Conservation (phyloP, 495 filamentous ascomycete species). For the Hyaloscypha hepaticicola region DNA sequence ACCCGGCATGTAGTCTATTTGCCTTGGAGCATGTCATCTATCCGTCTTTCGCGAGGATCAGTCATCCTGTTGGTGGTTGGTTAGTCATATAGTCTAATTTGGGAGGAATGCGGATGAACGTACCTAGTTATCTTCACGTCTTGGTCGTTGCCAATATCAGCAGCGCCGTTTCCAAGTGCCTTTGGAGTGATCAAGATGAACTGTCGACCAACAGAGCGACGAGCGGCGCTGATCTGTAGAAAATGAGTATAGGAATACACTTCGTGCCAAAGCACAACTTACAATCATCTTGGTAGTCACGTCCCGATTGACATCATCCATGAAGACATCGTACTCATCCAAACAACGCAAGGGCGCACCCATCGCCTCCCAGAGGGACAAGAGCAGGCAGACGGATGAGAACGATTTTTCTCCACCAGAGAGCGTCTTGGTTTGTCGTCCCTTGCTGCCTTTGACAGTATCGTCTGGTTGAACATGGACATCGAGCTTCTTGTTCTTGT, state of each 20-base stretch:
- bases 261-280: conserved; percentile 34
- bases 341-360: conserved; percentile 90
- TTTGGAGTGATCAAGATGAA: conserved; percentile 98
- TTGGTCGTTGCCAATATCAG: conserved; percentile 48
- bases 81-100: background rate
- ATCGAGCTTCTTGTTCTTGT: conserved; percentile 68
- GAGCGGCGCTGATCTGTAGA: conserved; percentile 75
- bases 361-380: conserved; percentile 98
- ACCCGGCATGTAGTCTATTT: conserved; percentile 1
- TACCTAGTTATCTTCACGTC: conserved; percentile 88
- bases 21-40: conserved; percentile 37
- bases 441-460: conserved; percentile 60
- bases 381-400: conserved; percentile 88
- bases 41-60: conserved; percentile 55
- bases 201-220: conserved; percentile 82
- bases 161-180: conserved; percentile 68
- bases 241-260: conserved; percentile 14
- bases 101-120: conserved; percentile 32
- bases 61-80: conserved; percentile 41
- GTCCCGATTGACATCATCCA: conserved; percentile 94
- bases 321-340: conserved; percentile 99
- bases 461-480: conserved; percentile 82
- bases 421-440: conserved; percentile 83
- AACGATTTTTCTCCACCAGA: conserved; percentile 98
- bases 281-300: conserved; percentile 95